phyloP scores from a whole-genome alignment of 441 rosid species.

The Mallotus repandus region DNA sequence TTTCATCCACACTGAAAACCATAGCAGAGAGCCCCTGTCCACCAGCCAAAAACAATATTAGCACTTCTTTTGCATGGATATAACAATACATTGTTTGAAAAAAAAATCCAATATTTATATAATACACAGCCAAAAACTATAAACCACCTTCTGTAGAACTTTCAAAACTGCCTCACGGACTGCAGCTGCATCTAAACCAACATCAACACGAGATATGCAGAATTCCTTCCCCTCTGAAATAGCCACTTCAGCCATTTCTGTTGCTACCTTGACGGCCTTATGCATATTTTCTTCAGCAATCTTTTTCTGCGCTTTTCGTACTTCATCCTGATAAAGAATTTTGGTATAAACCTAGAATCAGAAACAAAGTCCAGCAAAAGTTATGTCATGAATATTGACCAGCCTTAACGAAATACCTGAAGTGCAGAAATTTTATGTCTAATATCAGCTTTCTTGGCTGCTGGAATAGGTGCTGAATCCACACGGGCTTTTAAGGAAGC shows the following conservation, averaged over 20 bases:
- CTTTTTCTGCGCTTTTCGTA: constrained; percentile 81
- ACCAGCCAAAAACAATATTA: constrained; percentile 21
- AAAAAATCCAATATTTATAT: background rate
- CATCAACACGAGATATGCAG: constrained; percentile 72
- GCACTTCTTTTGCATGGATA: background rate
- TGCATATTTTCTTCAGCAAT: constrained; percentile 78
- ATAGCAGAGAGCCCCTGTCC: constrained; percentile 78
- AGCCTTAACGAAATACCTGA: constrained; percentile 50
- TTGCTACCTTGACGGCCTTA: constrained; percentile 66
- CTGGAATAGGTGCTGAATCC: constrained; percentile 77
- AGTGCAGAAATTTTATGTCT: constrained; percentile 69
- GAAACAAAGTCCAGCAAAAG: background rate
- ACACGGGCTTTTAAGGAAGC: constrained; percentile 74
- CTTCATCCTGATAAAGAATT: constrained; percentile 46
- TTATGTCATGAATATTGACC: background rate
- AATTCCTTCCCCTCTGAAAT: constrained; percentile 69
- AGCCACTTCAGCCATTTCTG: constrained; percentile 70
- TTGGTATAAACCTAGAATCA: constrained; percentile 1
- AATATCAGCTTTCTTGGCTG: constrained; percentile 83
- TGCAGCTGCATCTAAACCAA: constrained; percentile 90
- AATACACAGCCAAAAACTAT: background rate
- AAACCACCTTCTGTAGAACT: constrained; percentile 69
- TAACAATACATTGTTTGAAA: background rate
- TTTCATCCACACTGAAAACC: constrained; percentile 88
- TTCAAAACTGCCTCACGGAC: constrained; percentile 90